These are phyloP conservation scores for Erodium trifolium DNA, from an alignment of 441 rosid genomes.

Conservation along the genomic window DNA sequence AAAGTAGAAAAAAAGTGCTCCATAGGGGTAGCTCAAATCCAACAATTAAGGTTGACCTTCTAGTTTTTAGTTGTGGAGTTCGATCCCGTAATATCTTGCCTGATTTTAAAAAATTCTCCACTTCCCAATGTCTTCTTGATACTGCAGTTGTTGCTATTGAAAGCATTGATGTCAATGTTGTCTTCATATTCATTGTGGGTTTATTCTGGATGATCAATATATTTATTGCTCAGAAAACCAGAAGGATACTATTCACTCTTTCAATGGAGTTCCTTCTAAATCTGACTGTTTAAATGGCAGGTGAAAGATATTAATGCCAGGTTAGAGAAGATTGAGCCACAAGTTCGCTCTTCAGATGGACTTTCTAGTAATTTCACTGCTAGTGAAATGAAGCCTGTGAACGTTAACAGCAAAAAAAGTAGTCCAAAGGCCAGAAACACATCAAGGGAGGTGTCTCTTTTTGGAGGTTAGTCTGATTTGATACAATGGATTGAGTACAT, in stretches of 20 bases:
- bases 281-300: conserved; percentile 34
- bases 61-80: too few relatives aligned
- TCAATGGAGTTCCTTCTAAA: conserved; percentile 11
- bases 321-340: conserved; percentile 83
- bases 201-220: not conserved
- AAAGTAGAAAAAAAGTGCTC: too few relatives aligned
- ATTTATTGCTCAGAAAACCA: not conserved
- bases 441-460: conserved; percentile 65
- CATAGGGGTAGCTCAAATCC: too few relatives aligned
- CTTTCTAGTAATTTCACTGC: conserved; percentile 38
- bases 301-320: conserved; percentile 21
- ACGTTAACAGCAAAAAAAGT: conserved; percentile 56
- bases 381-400: conserved; percentile 51
- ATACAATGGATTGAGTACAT: conserved; percentile 1
- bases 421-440: conserved; percentile 84
- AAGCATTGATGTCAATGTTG: conserved; percentile 11
- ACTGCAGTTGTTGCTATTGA: conserved; percentile 2
- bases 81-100: too few relatives aligned
- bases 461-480: conserved; percentile 57
- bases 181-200: not conserved
- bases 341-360: conserved; percentile 53
- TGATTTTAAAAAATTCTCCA: too few relatives aligned
- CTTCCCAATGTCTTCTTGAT: not conserved
- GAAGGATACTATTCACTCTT: not conserved
- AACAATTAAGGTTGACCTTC: too few relatives aligned